phyloP scores from a whole-genome alignment of 257 asterid genomes.

The Eustoma russellianum region DNA sequence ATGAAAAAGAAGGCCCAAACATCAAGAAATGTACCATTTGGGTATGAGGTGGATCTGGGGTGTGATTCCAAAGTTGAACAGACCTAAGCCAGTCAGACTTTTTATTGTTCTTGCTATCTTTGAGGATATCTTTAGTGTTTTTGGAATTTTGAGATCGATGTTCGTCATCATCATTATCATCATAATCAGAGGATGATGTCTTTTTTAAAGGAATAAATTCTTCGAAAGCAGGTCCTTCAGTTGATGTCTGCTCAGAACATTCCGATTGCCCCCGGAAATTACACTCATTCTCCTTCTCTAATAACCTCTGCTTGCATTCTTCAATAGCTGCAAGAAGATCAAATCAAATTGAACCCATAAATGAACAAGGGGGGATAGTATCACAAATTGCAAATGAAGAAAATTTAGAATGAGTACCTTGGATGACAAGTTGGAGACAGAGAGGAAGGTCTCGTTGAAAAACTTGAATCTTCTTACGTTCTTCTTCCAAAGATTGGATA shows the following conservation, averaged over 20 bases:
- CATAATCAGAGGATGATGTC: conserved; percentile 15
- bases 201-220: conserved; percentile 49
- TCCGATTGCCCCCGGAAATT: conserved; percentile 47
- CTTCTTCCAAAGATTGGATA: conserved; percentile 56
- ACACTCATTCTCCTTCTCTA: conserved; percentile 24
- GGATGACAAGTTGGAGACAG: conserved; percentile 81
- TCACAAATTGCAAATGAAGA: too few relatives aligned
- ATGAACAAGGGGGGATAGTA: too few relatives aligned
- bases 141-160: conserved; percentile 19
- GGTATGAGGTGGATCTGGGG: conserved; percentile 41
- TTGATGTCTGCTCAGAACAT: conserved; percentile 69
- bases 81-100: conserved; percentile 45
- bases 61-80: conserved; percentile 37
- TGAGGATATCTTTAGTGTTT: conserved; percentile 8
- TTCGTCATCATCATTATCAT: conserved; percentile 18
- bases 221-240: conserved; percentile 51
- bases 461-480: conserved; percentile 76
- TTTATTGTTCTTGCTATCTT: conserved; percentile 11
- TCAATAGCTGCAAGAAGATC: conserved; percentile 55
- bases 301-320: conserved; percentile 59
- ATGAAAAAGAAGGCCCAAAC: background rate
- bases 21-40: conserved; percentile 24
- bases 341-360: background rate
- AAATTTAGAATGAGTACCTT: conserved; percentile 32
- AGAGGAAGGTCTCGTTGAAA: conserved; percentile 95